Evolutionary conservation across 371 early-diverging fungal genomes (phyloP).

Genomic region (Apophysomyces sp.): DNA sequence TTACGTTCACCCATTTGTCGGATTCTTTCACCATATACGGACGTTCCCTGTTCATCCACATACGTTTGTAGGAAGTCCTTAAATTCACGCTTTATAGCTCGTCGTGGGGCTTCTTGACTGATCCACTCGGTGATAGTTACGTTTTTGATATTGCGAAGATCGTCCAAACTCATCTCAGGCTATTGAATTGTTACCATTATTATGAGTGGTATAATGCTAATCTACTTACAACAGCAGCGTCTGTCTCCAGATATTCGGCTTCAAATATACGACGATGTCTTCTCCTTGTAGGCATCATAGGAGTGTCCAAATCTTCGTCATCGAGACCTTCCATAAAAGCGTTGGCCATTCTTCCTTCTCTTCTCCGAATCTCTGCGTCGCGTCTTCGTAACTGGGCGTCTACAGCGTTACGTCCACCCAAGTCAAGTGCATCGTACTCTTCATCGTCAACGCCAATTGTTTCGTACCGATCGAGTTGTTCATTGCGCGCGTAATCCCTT

Average conservation of each 20-base stretch:
- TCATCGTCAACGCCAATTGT: constrained; percentile 73
- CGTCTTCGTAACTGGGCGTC: constrained; percentile 82
- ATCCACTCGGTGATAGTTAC: constrained; percentile 81
- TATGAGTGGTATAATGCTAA: background rate
- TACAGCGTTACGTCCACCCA: constrained; percentile 69
- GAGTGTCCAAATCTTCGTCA: constrained; percentile 50
- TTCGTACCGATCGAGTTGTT: constrained; percentile 81
- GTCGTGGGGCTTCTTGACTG: constrained; percentile 71
- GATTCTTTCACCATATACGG: constrained; percentile 93
- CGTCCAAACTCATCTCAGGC: constrained; percentile 56
- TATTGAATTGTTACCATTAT: constrained; percentile 3
- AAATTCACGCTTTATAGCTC: constrained; percentile 85
- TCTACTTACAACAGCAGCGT: background rate
- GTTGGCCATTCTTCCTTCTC: constrained; percentile 76
- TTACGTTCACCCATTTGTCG: constrained; percentile 84
- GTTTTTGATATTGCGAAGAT: constrained; percentile 47
- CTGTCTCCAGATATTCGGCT: constrained; percentile 47
- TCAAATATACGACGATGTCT: constrained; percentile 64
- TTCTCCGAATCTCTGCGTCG: constrained; percentile 76
- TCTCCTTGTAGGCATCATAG: constrained; percentile 54
- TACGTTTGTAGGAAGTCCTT: constrained; percentile 85
- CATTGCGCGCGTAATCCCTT: constrained; percentile 79
- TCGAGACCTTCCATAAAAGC: constrained; percentile 81
- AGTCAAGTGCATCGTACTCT: constrained; percentile 70
- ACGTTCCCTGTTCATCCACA: constrained; percentile 81